Evolutionary conservation across 228 moss, liverwort and hornwort genomes (phyloP).

Genomic region (Sphagnum fallax): DNA sequence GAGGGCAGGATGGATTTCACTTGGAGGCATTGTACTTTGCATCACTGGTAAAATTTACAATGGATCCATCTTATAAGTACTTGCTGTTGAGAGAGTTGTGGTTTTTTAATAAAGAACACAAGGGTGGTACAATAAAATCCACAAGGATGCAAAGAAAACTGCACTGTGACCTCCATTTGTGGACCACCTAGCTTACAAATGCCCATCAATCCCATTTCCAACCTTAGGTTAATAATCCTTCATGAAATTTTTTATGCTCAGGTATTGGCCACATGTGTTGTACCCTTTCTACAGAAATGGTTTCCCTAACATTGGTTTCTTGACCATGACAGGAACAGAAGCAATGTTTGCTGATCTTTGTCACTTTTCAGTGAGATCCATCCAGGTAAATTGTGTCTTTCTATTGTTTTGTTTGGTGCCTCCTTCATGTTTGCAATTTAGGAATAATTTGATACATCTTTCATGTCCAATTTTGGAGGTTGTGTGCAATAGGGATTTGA

Average conservation of each 20-base stretch:
- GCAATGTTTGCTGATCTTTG: slow-evolving; percentile 86
- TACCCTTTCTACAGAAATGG: too few species aligned
- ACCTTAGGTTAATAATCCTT: neutral
- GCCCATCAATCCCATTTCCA: neutral
- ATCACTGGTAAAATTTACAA: slow-evolving; percentile 42
- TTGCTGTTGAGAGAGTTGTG: neutral
- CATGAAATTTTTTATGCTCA: too few species aligned
- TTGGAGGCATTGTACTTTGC: slow-evolving; percentile 71
- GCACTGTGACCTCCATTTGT: neutral
- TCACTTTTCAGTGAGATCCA: slow-evolving; percentile 60
- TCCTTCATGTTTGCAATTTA: neutral
- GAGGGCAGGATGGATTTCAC: slow-evolving; percentile 51
- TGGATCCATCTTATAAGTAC: neutral
- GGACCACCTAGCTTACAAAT: neutral
- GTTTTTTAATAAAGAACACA: neutral
- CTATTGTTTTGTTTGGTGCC: neutral
- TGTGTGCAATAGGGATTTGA: neutral
- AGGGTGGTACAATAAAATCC: neutral
- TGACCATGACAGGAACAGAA: slow-evolving; percentile 49
- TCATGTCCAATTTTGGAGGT: neutral
- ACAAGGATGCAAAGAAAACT: neutral
- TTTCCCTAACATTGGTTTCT: too few species aligned
- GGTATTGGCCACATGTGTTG: too few species aligned
- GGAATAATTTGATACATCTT: neutral
- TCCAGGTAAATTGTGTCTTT: slow-evolving; percentile 34